phyloP scores from a whole-genome alignment of 306 rosid species.

The Prunus persica region Prunus_persica_NCBIv2 NC_034011.1:3171001-3171500 shows the following conservation, averaged over 20 bases:
- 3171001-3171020: background rate
- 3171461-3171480: background rate
- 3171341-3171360: conserved; percentile 10
- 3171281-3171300: conserved; percentile 50
- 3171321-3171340: conserved; percentile 19
- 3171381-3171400: background rate
- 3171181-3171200: conserved; percentile 93
- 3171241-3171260: conserved; percentile 68
- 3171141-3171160: conserved; percentile 49
- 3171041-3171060: background rate
- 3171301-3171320: conserved; percentile 44
- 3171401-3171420: background rate
- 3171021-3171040: background rate
- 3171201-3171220: conserved; percentile 77
- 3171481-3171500: background rate
- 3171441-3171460: too few species aligned
- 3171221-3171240: conserved; percentile 80
- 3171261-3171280: conserved; percentile 61
- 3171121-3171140: background rate
- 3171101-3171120: background rate
- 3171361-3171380: conserved; percentile 13
- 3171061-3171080: background rate
- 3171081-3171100: background rate
- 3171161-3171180: conserved; percentile 61
- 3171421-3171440: background rate